These are phyloP conservation scores for Zoysia matrella DNA, from an alignment of 202 grass and related monocot species.

Conservation along the genomic window DNA sequence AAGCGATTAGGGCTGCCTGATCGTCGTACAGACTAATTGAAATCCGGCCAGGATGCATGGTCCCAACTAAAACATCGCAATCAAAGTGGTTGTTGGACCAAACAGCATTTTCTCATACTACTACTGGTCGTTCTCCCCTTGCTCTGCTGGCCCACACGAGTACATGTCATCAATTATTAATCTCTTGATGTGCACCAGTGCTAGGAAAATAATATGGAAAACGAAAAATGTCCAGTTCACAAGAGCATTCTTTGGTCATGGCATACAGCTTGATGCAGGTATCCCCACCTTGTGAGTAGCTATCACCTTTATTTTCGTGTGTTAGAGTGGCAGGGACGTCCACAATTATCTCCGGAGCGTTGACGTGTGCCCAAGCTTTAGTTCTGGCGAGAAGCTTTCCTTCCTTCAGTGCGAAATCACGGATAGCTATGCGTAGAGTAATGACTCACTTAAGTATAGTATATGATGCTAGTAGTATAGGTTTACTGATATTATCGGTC, in stretches of 20 bases:
- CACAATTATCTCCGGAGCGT: background rate
- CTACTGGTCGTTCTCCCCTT: background rate
- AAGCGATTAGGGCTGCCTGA: background rate
- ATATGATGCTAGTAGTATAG: background rate
- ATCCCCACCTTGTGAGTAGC: background rate
- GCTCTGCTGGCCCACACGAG: background rate
- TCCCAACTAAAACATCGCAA: slow-evolving; percentile 26
- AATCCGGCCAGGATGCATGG: background rate
- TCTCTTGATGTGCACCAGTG: background rate
- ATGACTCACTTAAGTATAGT: background rate
- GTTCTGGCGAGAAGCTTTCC: slow-evolving; percentile 4
- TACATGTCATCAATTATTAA: background rate
- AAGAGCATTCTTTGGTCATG: slow-evolving; percentile 1
- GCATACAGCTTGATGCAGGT: slow-evolving; percentile 21
- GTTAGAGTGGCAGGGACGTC: slow-evolving; percentile 26
- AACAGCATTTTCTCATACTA: slow-evolving; percentile 1
- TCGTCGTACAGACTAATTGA: background rate
- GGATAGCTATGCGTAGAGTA: background rate
- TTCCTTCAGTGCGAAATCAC: background rate
- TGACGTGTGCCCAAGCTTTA: slow-evolving; percentile 13
- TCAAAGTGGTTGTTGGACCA: slow-evolving; percentile 35
- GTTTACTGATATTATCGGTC: background rate
- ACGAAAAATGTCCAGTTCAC: slow-evolving; percentile 8
- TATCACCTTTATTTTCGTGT: slow-evolving; percentile 23
- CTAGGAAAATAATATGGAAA: background rate